Base-by-base conservation (phyloP, 2,329 filamentous ascomycete species). In the Cytospora piceae region DNA sequence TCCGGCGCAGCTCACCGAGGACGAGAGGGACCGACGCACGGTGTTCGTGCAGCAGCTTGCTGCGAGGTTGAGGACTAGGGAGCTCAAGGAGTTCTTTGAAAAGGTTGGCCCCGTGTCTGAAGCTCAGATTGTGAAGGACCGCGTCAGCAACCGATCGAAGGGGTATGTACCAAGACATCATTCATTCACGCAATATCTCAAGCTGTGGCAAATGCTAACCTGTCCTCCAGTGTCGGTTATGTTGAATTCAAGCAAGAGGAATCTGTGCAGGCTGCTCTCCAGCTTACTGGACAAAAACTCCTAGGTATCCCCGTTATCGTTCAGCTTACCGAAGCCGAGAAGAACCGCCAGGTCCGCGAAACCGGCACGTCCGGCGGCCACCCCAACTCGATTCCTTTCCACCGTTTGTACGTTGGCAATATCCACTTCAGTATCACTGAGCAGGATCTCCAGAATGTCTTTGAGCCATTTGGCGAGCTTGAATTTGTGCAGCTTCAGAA, bases 391-490 rank as follows among this genome's bases (percentile, higher is more conserved):
- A 90, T 96, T 67, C 95, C 95, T 29, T 98, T 98, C 83, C 95
- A 99, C 80, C 92, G 96, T 72, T 90, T 99, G 67, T 99, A 98
- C 78, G 94, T 99, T 72, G 95, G 95, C 79, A 99, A 99, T 77
- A 98, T 99, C 72, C 95, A 99, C 82, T 99, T 99, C 85, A 97
- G 93, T 77, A 96, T 99, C 77, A 97, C 93, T 75, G 95, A 99
- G 80, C 89, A 90, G 77, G 96, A 99, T 80, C 83, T 99, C 71
- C 90, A 94, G 83, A 93, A 94, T 76, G 93, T 99, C 68, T 99
- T 99, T 78, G 93, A 96, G 80, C 94, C 95, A 1, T 99, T 97
- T 79, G 95, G 95, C 73, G 94, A 97, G 81, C 89, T 99, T 66
- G 95, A 98, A 77, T 97, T 97, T 78, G 94, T 97, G 66, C 94